Percentiles rank a stretch among this genome's conserved stretches.
These are phyloP conservation scores for Quercus gilva DNA, from an alignment of 306 rosid species.

Conservation along the genomic window DNA sequence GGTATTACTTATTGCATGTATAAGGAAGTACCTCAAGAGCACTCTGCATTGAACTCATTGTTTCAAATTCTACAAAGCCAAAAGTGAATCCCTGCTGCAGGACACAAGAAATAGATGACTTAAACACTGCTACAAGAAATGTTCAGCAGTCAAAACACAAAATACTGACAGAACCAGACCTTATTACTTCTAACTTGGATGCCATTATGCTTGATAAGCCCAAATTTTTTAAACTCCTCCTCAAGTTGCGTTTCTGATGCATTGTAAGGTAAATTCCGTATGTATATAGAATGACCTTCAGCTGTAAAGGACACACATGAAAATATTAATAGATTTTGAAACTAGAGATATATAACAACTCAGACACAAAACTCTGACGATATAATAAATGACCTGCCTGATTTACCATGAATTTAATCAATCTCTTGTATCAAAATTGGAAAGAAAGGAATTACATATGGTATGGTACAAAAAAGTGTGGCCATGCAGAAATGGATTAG, in stretches of 20 bases:
- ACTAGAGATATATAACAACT: not conserved
- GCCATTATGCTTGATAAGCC: constrained; percentile 86
- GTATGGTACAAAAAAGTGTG: not conserved
- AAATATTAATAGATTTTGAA: constrained; percentile 23
- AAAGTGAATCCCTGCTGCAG: constrained; percentile 93
- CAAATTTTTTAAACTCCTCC: constrained; percentile 80
- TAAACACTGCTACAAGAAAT: constrained; percentile 30
- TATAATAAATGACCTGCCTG: not conserved
- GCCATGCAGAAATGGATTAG: not conserved
- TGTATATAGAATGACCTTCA: constrained; percentile 92
- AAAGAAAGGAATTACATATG: not conserved
- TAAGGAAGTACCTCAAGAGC: constrained; percentile 71
- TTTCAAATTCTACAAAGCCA: constrained; percentile 95
- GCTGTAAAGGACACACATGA: constrained; percentile 34
- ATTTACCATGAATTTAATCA: not conserved
- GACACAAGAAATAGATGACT: constrained; percentile 33
- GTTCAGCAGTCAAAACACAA: constrained; percentile 15
- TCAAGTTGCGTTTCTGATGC: constrained; percentile 91
- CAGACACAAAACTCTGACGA: not conserved
- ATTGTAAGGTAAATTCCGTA: constrained; percentile 82
- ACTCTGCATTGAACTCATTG: constrained; percentile 61
- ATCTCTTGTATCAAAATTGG: not conserved
- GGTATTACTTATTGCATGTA: not conserved
- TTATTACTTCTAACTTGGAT: constrained; percentile 96
- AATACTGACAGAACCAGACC: constrained; percentile 31